Evolutionary conservation across 768 basidiomycete genomes (phyloP).

Genomic region (Crassisporium funariophilum): DNA sequence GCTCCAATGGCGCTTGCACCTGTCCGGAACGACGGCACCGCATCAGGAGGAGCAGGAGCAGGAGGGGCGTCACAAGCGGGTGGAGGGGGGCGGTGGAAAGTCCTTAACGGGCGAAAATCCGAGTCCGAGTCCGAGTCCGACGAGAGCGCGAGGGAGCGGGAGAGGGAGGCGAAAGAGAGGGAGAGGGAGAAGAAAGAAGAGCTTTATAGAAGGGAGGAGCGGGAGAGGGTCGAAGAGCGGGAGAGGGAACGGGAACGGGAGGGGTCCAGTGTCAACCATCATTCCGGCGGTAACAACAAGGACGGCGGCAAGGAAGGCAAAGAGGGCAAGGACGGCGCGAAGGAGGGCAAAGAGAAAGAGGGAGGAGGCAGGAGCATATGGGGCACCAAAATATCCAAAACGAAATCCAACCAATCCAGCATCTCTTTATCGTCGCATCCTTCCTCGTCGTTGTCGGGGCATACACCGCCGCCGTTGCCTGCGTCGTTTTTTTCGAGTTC

Average conservation of each 20-base stretch:
- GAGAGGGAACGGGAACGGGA: too few relatives aligned
- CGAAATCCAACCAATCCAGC: conserved; percentile 11
- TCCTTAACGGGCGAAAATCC: too few relatives aligned
- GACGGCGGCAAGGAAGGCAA: too few relatives aligned
- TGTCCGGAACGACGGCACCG: too few relatives aligned
- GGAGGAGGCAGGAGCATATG: conserved; percentile 4
- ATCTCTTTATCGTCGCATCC: not conserved
- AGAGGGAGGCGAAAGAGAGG: not conserved
- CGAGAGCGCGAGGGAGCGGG: not conserved
- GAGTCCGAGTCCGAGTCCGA: not conserved
- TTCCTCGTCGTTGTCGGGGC: not conserved
- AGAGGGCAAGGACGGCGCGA: too few relatives aligned
- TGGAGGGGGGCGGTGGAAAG: not conserved
- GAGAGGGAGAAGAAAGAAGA: not conserved
- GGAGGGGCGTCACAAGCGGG: not conserved
- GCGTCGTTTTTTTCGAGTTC: too few relatives aligned
- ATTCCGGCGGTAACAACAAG: too few relatives aligned
- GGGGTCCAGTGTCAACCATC: too few relatives aligned
- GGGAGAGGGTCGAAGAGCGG: conserved; percentile 7
- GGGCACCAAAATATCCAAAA: conserved; percentile 5
- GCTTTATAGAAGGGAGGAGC: not conserved
- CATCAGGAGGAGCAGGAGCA: not conserved
- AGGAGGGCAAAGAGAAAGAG: conserved; percentile 1
- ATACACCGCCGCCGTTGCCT: not conserved
- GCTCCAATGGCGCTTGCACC: conserved; percentile 7